Percentiles rank a stretch among this genome's conserved stretches.
phyloP scores from a whole-genome alignment of 2,329 filamentous ascomycete genomes.

The Tolypocladium cylindrosporum region DNA sequence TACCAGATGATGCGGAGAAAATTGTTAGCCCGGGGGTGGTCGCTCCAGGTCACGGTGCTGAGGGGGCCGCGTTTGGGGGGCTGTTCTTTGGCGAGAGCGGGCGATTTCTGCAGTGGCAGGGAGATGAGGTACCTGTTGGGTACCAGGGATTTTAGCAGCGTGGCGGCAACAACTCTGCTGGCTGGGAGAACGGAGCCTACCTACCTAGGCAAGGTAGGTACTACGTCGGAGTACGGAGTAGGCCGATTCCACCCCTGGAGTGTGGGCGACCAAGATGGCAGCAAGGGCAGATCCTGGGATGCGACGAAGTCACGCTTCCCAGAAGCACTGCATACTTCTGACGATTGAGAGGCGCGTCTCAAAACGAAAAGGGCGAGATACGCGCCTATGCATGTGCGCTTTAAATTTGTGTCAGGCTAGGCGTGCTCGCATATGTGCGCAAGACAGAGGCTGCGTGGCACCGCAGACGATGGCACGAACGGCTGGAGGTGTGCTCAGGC shows the following conservation, averaged over 20 bases:
- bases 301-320: neutral
- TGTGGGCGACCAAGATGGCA: neutral
- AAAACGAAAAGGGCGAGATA: neutral
- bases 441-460: neutral
- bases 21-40: neutral
- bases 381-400: neutral
- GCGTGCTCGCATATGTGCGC: neutral
- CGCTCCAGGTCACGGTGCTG: neutral
- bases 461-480: neutral
- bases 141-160: neutral
- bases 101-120: neutral
- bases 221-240: too few species aligned
- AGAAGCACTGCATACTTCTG: neutral
- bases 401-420: neutral
- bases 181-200: neutral
- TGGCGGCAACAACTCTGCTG: neutral
- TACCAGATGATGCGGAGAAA: slow-evolving; percentile 5
- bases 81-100: neutral
- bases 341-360: neutral
- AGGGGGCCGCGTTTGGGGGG: neutral
- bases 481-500: neutral
- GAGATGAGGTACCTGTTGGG: neutral
- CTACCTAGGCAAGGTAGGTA: too few species aligned
- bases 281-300: neutral
- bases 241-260: neutral